Base-by-base conservation (phyloP, 345 rosid species). In the Kandelia obovata region DNA sequence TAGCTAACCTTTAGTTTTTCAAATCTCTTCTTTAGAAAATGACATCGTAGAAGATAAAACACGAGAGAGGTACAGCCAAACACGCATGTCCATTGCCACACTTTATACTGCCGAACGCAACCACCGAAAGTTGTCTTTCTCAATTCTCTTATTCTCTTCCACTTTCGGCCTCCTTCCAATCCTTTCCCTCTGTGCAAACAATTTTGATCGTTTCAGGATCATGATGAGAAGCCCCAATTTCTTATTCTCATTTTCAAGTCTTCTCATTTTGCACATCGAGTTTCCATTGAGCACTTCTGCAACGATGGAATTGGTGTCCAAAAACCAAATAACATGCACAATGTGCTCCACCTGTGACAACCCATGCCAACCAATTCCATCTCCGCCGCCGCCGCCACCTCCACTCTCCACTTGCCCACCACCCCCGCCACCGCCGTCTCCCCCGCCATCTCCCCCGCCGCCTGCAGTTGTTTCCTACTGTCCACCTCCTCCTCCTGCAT, bases 401-500 rank as follows among this genome's bases (percentile, higher is more conserved):
- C 67, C 59, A 6, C 52, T 62, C 39, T 20, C 61, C 11, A 27
- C 34, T 7, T 71, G 55, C 28, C 82, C 85, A 0, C 85, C 82
- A 4, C 78, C 76, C 1, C 82, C 85, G 19, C 73, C 78, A 1
- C 72, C 77, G 3, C 79, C 72, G 3, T 74, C 81, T 23, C 68
- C 77, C 2, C 72, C 77, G 3, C 79, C 72, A 1, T 74, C 81
- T 23, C 68, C 77, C 2, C 72, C 67, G 0, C 32, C 79, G 4
- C 78, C 75, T 15, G 65, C 71, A 16, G 16, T 21, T 13, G 53
- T 67, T 53, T 61, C 76, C 3, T 66, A 58, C 21, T 79, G 76
- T 58, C 82, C 80, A 0, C 82, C 82, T 58, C 82, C 82, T 58
- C 82, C 80, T 0, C 80, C 82, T 1, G 71, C 82, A 1, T 73